These are phyloP conservation scores for Nannochloropsis gaditana DNA, from an alignment of 108 stramenopile species.

Conservation along the genomic window DNA sequence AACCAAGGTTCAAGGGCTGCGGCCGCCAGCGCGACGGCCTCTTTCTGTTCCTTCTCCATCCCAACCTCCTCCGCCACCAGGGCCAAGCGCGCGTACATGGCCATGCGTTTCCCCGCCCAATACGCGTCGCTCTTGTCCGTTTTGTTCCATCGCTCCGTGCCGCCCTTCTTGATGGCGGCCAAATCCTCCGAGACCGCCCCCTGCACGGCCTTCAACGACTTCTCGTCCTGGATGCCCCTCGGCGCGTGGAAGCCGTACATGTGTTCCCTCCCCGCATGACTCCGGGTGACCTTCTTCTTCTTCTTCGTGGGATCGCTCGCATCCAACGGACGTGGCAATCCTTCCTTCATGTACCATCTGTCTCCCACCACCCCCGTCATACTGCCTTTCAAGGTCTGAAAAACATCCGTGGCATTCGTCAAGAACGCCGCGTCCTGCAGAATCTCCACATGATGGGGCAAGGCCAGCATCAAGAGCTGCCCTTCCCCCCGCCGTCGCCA, in stretches of 20 bases:
- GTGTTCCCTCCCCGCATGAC: background rate
- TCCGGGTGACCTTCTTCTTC: background rate
- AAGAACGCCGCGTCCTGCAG: conserved; percentile 11
- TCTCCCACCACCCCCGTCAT: conserved; percentile 43
- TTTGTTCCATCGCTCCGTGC: conserved; percentile 20
- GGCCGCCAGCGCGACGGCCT: conserved; percentile 18
- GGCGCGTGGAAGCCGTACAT: background rate
- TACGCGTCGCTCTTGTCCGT: conserved; percentile 37
- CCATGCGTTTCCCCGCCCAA: conserved; percentile 45
- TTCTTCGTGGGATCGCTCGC: conserved; percentile 13
- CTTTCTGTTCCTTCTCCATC: conserved; percentile 28
- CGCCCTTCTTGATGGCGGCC: conserved; percentile 23
- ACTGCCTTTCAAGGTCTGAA: conserved; percentile 25
- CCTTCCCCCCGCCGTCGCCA: conserved; percentile 45
- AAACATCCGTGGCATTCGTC: conserved; percentile 2
- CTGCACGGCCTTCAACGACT: background rate
- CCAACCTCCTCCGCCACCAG: conserved; percentile 55
- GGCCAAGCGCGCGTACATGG: conserved; percentile 41
- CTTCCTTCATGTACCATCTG: conserved; percentile 41
- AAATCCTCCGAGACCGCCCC: background rate
- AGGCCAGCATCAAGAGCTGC: conserved; percentile 50
- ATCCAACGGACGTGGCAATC: conserved; percentile 25
- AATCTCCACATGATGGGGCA: conserved; percentile 51
- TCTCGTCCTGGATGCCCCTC: background rate
- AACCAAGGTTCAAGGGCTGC: conserved; percentile 25